Base-by-base conservation (phyloP, 208 protist species). In the Phytomonas sp. region DNA sequence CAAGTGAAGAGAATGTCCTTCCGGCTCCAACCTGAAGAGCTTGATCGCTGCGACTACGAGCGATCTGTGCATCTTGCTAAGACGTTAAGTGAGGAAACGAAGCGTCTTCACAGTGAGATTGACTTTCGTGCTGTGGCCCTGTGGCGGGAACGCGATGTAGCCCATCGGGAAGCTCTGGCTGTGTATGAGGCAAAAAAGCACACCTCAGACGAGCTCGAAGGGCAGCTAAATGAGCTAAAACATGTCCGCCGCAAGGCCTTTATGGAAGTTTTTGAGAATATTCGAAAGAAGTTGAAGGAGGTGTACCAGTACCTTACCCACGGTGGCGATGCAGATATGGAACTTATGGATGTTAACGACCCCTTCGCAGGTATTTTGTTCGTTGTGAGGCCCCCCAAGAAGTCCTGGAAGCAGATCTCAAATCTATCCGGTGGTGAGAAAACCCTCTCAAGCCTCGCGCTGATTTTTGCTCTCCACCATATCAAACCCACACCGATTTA, bases 381-480 rank as follows among this genome's bases (percentile, higher is more conserved):
- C 82, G 94, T 94, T 66, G 99, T 99, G 0, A 87, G 98, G 11
- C 99, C 99, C 13, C 98, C 99, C 7, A 99, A 99, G 76, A 99
- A 99, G 89, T 98, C 93, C 71, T 99, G 99, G 99, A 99, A 99
- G 82, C 98, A 99, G 72, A 99, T 99, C 70, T 95, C 88, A 2
- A 99, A 99, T 85, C 85, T 99, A 0, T 99, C 97, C 43, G 99
- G 99, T 36, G 99, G 99, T 28, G 99, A 99, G 81, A 99, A 99
- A 84, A 99, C 99, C 29, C 83, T 99, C 6, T 96, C 91, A 15
- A 99, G 98, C 60, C 89, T 99, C 5, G 96, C 98, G 0, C 90
- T 99, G 33, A 98, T 99, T 36, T 99, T 99, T 84, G 98, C 99
- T 26, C 92, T 99, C 20, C 99, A 99, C 81, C 93, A 99, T 81